Base-by-base conservation (phyloP, 352 stramenopile genomes). In the Chrysophaeum taylorii region DNA sequence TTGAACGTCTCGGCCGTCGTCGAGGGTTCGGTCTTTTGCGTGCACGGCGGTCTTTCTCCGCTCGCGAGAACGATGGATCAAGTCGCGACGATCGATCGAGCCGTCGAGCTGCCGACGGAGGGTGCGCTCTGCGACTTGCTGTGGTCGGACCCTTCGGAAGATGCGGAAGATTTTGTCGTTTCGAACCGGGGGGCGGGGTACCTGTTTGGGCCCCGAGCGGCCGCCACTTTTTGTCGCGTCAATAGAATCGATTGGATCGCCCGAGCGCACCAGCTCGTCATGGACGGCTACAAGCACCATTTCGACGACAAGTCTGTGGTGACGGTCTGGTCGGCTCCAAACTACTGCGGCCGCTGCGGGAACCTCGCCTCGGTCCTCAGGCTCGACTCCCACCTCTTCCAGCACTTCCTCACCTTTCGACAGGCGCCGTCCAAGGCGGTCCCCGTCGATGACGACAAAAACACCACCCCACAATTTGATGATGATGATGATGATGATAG, bases 81-180 rank as follows among this genome's bases (percentile, higher is more conserved):
- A 82, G 94, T 98, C 72, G 84, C 91, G 57, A 94, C 87, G 73
- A 96, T 98, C 81, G 89, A 97, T 82, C 84, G 94, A 25, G 89
- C 96, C 79, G 89, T 95, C 77, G 92, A 97, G 84, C 92, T 97
- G 67, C 90, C 92, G 2, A 91, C 96, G 71, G 81, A 88, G 62
- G 93, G 93, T 66, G 90, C 92, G 15, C 96, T 98, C 79, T 97
- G 90, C 73, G 93, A 98, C 83, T 86, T 98, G 74, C 94, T 98
- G 78, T 98, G 94, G 94, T 96, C 91, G 25, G 94, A 98, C 77
- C 94, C 94, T 0, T 91, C 96, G 75, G 91, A 97, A 66, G 57
- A 66, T 36, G 33, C 23, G 9, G 57, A 4, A 15, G 18, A 29
- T 25, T 82, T 76, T 76, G 75, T 77, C 35, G 82, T 84, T 54